Evolutionary conservation across 768 basidiomycete genomes (phyloP), one percentile per base, ranked within the genome.

Genomic region (Gyrodon lividus): DNA sequence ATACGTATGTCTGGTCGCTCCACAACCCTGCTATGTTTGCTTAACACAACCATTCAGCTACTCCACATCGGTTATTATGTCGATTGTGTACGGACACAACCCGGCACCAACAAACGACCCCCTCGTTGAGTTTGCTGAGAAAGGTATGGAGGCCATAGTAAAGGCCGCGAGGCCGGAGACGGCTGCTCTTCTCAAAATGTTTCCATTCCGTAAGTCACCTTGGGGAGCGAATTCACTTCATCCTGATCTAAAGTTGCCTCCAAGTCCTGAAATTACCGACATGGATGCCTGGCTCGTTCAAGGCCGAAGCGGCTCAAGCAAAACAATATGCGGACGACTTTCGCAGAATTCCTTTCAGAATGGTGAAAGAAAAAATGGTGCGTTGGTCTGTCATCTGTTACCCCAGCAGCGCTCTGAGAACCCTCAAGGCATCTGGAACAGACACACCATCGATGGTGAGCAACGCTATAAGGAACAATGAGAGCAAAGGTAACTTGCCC

Each of bases 81-180:
- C 65, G 23, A 54, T 68, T 19, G 52, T 64, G 30, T 67, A 66
- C 17, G 66, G 64, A 23, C 62, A 66, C 35, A 45, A 64, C 24
- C 44, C 53, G 2, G 46, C 46, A 8, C 55, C 53, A 4, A 57
- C 43, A 23, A 53, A 62, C 39, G 66, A 67, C 10, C 62, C 55
- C 10, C 55, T 60, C 17, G 51, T 67, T 3, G 52, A 54, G 20
- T 58, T 60, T 54, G 60, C 51, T 0, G 54, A 58, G 28, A 46
- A 33, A 26, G 55, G 64, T 19, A 40, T 52, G 45, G 59, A 42
- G 19, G 58, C 48, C 10, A 50, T 68, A 19, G 17, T 43, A 7
- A 64, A 56, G 43, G 58, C 52, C 3, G 23, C 39, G 0, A 51
- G 61, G 26, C 14, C 62, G 12, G 66, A 58, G 42, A 59, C 46